Evolutionary conservation across 371 early-diverging fungal species (phyloP).

Genomic region (Zychaea mexicana): DNA sequence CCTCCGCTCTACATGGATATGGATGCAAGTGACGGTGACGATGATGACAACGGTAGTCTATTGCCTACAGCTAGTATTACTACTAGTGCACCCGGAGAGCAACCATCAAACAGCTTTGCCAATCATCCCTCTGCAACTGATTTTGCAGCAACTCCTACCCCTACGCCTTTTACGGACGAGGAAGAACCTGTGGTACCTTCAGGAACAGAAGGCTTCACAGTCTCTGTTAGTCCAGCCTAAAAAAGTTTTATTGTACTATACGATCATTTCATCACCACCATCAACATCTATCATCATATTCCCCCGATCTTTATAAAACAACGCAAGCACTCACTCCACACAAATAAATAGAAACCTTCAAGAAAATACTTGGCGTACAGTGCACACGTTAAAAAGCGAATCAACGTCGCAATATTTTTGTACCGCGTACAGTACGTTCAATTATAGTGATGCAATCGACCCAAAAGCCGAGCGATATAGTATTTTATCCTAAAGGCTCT

Average conservation of each 20-base stretch:
- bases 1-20: slow-evolving; percentile 12
- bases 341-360: no score
- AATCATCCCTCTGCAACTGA: neutral
- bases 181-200: neutral
- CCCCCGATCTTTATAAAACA: no score
- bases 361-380: no score
- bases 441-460: no score
- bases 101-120: neutral
- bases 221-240: neutral
- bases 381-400: no score
- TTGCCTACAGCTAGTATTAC: neutral
- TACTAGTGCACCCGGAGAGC: neutral
- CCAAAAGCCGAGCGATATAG: no score
- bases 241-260: neutral
- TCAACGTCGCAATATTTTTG: no score
- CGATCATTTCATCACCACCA: no score
- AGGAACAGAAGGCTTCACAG: neutral
- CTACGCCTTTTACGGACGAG: neutral
- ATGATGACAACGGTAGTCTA: neutral
- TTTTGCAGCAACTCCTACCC: neutral
- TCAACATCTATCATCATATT: no score
- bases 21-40: neutral
- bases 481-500: no score
- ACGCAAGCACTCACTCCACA: no score
- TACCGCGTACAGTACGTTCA: no score